A percentile compares a stretch with the other conserved stretches of the same genome.
Evolutionary conservation across 2,329 filamentous ascomycete genomes (phyloP).

Genomic region (Akanthomyces lecanii): DNA sequence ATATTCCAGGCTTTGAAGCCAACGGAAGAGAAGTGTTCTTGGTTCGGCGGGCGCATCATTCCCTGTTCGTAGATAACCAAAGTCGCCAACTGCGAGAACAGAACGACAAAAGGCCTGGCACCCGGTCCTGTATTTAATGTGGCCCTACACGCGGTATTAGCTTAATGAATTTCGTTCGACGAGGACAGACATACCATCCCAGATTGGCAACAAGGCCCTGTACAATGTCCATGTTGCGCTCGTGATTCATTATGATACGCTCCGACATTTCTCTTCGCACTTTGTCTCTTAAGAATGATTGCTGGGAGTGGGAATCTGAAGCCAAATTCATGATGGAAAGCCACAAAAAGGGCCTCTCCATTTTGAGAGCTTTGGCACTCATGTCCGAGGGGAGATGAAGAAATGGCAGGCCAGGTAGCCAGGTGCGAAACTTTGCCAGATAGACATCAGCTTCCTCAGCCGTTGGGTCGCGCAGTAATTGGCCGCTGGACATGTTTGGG

Average conservation of each 20-base stretch:
- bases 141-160: constrained; percentile 30
- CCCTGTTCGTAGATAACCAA: constrained; percentile 44
- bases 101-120: constrained; percentile 41
- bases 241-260: constrained; percentile 44
- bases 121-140: constrained; percentile 33
- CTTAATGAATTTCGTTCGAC: too few relatives aligned
- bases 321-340: constrained; percentile 45
- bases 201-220: constrained; percentile 44
- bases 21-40: constrained; percentile 33
- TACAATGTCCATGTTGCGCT: constrained; percentile 49
- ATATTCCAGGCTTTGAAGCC: constrained; percentile 35
- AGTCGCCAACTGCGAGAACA: constrained; percentile 40
- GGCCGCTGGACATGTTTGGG: constrained; percentile 13
- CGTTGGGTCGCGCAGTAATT: constrained; percentile 27
- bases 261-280: constrained; percentile 42
- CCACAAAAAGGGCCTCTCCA: constrained; percentile 46
- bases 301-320: constrained; percentile 38
- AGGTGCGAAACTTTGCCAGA: constrained; percentile 38
- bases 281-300: constrained; percentile 36
- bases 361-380: constrained; percentile 36
- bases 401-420: constrained; percentile 43
- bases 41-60: constrained; percentile 36
- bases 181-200: constrained; percentile 37
- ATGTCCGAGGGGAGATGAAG: constrained; percentile 36
- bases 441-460: constrained; percentile 35